Base-by-base conservation (phyloP, 2,329 filamentous ascomycete species). In the Chaetomium globosum region DNA sequence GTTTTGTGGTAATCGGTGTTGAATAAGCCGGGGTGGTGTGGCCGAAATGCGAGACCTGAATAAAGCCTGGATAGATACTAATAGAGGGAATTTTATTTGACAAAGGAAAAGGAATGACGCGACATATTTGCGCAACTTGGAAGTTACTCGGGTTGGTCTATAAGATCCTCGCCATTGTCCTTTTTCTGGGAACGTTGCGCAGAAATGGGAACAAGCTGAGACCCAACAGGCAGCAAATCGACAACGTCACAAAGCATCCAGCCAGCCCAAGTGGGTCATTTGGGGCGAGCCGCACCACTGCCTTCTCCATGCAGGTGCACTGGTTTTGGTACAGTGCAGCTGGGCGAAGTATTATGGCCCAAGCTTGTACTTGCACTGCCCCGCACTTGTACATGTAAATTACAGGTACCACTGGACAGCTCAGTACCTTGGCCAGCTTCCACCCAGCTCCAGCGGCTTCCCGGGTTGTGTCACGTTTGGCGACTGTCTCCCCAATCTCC, bases 211-310 rank as follows among this genome's bases (percentile, higher is more conserved):
- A 39, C 48, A 61, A 61, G 63, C 59, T 59, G 60, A 4, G 60
- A 39, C 57, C 54, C 65, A 67, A 60, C 68, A 73, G 72, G 72
- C 72, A 73, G 71, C 72, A 71, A 69, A 70, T 72, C 67, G 71
- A 72, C 70, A 73, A 73, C 72, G 72, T 73, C 72, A 73, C 70
- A 71, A 66, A 67, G 64, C 61, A 57, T 64, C 39, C 61, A 63
- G 61, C 63, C 59, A 64, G 65, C 66, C 65, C 64, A 62, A 65
- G 65, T 65, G 65, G 67, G 62, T 61, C 67, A 13, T 46, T 30
- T 59, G 59, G 46, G 66, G 56, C 63, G 63, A 65, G 63, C 63
- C 56, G 65, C 65, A 65, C 57, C 54, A 57, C 55, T 31, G 33
- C 48, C 19, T 36, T 43, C 61, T 23, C 19, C 30, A 51, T 4